phyloP scores from a whole-genome alignment of 371 early-diverging fungal genomes.

The Mucor saturninus region DNA sequence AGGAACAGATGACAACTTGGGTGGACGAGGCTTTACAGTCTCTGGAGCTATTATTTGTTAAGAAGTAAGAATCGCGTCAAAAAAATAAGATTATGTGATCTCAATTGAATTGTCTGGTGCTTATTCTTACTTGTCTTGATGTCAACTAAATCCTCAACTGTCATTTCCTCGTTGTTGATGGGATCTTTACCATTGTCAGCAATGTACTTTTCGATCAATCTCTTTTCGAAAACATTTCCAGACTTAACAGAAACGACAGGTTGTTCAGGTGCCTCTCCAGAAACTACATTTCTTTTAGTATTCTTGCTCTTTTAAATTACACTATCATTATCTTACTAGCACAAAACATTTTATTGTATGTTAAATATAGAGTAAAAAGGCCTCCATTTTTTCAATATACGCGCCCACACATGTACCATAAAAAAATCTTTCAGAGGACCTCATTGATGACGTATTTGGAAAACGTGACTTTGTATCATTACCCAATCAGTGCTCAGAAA shows the following conservation, averaged over 20 bases:
- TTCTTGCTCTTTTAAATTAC: background rate
- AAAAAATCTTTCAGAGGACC: background rate
- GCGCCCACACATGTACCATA: constrained; percentile 1
- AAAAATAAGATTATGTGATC: background rate
- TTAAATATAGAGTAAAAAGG: background rate
- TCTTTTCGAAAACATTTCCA: constrained; percentile 86
- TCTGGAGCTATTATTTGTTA: constrained; percentile 56
- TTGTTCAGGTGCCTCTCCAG: constrained; percentile 87
- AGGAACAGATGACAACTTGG: constrained; percentile 90
- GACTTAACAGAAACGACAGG: constrained; percentile 88
- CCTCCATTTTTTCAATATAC: background rate
- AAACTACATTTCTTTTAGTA: constrained; percentile 62
- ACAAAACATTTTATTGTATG: constrained; percentile 2
- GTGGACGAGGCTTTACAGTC: constrained; percentile 86
- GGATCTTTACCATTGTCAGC: constrained; percentile 87
- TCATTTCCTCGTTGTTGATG: constrained; percentile 74
- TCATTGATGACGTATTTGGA: constrained; percentile 1
- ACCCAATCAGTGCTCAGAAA: background rate
- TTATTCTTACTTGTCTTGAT: constrained; percentile 65
- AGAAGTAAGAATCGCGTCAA: constrained; percentile 9
- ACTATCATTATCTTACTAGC: background rate
- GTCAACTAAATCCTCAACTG: constrained; percentile 80
- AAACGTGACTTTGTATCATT: background rate
- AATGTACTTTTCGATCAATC: constrained; percentile 87
- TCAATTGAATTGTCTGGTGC: background rate